Conservation (phyloP, 1,139 yeast species). For the Yamadazyma sp. region DNA sequence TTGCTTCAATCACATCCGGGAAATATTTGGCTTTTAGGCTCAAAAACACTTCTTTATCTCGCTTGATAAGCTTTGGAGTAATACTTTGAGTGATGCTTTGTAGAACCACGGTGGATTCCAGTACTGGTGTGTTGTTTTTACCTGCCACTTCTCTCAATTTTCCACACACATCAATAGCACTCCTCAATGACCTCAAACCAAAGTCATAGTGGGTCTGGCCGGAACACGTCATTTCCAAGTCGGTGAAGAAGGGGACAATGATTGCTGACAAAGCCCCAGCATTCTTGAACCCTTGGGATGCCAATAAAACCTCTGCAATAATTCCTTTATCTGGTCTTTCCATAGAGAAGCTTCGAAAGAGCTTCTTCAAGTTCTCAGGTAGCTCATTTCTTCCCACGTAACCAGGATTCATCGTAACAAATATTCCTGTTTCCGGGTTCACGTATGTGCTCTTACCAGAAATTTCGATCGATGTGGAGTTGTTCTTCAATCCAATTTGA, state of each 20-base stretch:
- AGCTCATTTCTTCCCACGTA: constrained; percentile 80
- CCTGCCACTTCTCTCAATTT: constrained; percentile 30
- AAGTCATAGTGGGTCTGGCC: constrained; percentile 82
- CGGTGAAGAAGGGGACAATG: constrained; percentile 58
- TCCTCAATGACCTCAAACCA: constrained; percentile 80
- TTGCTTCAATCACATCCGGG: constrained; percentile 16
- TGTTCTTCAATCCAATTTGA: constrained; percentile 48
- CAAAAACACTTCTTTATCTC: constrained; percentile 47
- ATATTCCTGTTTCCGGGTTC: constrained; percentile 63
- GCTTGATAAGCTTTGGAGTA: constrained; percentile 59
- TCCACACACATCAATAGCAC: constrained; percentile 63
- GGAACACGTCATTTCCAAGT: constrained; percentile 40
- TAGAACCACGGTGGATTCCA: constrained; percentile 45
- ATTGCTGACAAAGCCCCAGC: constrained; percentile 47
- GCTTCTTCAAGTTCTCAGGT: constrained; percentile 83
- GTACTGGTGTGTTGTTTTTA: background rate
- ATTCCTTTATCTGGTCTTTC: constrained; percentile 65
- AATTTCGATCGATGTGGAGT: constrained; percentile 38
- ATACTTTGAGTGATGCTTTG: constrained; percentile 60
- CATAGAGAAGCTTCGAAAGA: constrained; percentile 78
- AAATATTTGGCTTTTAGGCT: constrained; percentile 28
- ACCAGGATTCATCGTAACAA: constrained; percentile 90
- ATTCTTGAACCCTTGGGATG: constrained; percentile 66
- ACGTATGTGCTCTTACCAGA: constrained; percentile 47
- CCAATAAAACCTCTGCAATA: constrained; percentile 71